These are phyloP conservation scores for Colletotrichum gloeosporioides DNA, from an alignment of 2,329 filamentous ascomycete genomes.

Conservation along the genomic window DNA sequence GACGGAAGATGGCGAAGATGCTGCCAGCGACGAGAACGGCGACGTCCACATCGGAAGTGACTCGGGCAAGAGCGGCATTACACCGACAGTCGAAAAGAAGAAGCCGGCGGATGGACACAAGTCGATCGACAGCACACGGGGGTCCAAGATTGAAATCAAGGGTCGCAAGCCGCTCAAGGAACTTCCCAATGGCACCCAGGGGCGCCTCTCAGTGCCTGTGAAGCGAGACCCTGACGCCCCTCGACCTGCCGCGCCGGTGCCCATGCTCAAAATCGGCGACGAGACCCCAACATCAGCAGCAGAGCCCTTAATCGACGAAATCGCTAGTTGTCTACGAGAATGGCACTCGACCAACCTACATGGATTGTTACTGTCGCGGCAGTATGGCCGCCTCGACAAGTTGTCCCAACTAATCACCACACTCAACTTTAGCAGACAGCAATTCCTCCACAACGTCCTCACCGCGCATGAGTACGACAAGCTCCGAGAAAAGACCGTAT, in stretches of 20 bases:
- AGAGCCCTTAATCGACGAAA: constrained; percentile 95
- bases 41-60: constrained; percentile 41
- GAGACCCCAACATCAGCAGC: constrained; percentile 89
- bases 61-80: constrained; percentile 60
- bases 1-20: constrained; percentile 48
- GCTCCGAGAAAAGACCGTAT: constrained; percentile 88
- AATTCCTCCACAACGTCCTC: constrained; percentile 92
- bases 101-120: constrained; percentile 36
- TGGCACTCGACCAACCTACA: constrained; percentile 99
- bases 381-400: constrained; percentile 82
- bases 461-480: constrained; percentile 83
- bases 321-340: constrained; percentile 93
- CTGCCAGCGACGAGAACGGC: constrained; percentile 10
- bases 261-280: constrained; percentile 97
- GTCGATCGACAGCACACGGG: constrained; percentile 24
- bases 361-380: constrained; percentile 81
- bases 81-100: constrained; percentile 40
- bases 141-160: constrained; percentile 17
- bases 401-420: constrained; percentile 81
- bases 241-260: constrained; percentile 89
- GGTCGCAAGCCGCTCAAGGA: constrained; percentile 31
- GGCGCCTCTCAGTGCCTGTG: constrained; percentile 51
- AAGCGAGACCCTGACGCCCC: constrained; percentile 70
- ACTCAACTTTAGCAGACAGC: constrained; percentile 85
- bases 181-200: constrained; percentile 43